Evolutionary conservation across 164 flowering plant genomes (phyloP), one percentile per base, ranked within the genome.

Genomic region (Vitis rotundifolia): DNA sequence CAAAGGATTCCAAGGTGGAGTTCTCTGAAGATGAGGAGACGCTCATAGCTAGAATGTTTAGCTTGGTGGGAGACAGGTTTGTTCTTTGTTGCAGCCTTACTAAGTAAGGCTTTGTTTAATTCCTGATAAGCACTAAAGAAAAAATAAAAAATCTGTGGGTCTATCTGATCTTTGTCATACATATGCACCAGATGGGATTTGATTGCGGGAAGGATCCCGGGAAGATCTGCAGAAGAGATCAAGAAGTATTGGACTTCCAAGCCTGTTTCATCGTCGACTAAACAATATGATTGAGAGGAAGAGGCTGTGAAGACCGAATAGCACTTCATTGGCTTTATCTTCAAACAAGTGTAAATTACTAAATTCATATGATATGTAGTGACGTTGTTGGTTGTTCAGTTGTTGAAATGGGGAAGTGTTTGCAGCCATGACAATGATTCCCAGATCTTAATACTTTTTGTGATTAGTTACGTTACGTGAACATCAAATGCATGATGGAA

Each of bases 201-300:
- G 62, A 81, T 81, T 72, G 79, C 84, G n/a, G 84, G 84, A 61
- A 78, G 84, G 67, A 75, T 78, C 55, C 84, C 84, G 3, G 84
- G 84, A 53, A 78, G 79, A 69, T 73, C 75, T 9, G 75, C 84
- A 2, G 79, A 78, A 59, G 84, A 81, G 62, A 81, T 78, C 29
- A 75, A 78, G 74, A 78, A 81, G 67, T 81, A 78, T 47, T 81
- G 84, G 81, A 73, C 69, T 56, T 53, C 77, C 5, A 73, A 59
- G 50, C 57, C 52, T 63, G 70, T 81, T 12, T 52, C 73, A 13
- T 63, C 68, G 7, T 37, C 44, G 9, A 59, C 37, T 68, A 10
- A 60, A 22, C 26, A 68, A 56, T 0, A 59, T 28, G 29, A 62
- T 16, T 63, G 66, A 11, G 49, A 47, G 49, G 11, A 26, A 26